Evolutionary conservation across 1,284 basidiomycete genomes (phyloP), one percentile per base, ranked within the genome.

Genomic region (Trichosporon sp.): DNA sequence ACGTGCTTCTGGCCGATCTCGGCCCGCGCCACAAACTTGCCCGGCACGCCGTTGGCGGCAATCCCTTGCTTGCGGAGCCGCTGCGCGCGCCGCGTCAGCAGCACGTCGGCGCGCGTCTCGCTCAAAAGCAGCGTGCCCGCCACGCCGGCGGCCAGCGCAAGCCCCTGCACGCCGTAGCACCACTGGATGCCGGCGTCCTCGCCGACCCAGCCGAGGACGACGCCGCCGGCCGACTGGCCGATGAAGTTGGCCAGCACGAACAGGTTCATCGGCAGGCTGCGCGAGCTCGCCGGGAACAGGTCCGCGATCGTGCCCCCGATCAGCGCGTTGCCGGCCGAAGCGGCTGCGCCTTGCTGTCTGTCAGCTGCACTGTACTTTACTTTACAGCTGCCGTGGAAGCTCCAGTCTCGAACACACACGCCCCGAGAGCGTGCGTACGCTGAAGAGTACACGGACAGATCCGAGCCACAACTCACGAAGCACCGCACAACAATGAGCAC

Each of bases 101-200:
- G 75, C n/a, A 85, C 84, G 34, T 85, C 83, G 2, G 81, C 80
- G 25, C 83, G 74, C 38, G 82, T 81, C 65, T 84, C 82, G 18
- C 75, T 71, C 15, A 86, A 76, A 31, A 84, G 51, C 7, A 73
- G 60, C 68, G 78, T 80, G 60, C 80, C 66, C 6, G 76, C 35
- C 51, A 77, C 77, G 8, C 77, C 75, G 3, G 76, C 21, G 7
- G 62, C 76, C 3, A 75, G 73, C 5, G 72, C 64, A 18, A 81
- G 70, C 1, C 69, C 79, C 75, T 78, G 78, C 29, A 81, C 77
- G 9, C 78, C 78, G 38, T 78, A 81, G 23, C 75, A 73, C 80
- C 80, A 81, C 56, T 71, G 72, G 31, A 80, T 75, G 15, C 78
- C 77, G 1, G 68, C 58, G 15, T 68, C 29, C 68, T 72, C 73